These are phyloP conservation scores for Thamnidium elegans DNA, from an alignment of 192 early-diverging fungal species.

Conservation along the genomic window DNA sequence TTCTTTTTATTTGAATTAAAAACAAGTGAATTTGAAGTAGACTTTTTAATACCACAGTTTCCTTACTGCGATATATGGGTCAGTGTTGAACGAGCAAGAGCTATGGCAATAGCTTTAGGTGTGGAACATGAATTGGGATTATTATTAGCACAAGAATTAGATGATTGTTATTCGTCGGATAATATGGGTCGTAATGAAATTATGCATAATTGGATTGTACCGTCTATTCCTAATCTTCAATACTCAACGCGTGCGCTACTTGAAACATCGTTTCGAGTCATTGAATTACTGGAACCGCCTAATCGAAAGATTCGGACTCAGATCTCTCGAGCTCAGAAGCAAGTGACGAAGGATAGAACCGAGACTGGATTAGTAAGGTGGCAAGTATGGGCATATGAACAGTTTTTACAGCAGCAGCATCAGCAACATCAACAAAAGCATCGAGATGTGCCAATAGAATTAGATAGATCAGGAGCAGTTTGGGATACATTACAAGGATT, in stretches of 20 bases:
- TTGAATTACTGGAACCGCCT: background rate
- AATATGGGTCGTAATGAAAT: slow-evolving; percentile 20
- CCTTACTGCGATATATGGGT: slow-evolving; percentile 36
- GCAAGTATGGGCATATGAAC: slow-evolving; percentile 34
- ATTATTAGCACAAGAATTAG: background rate
- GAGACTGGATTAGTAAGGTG: slow-evolving; percentile 29
- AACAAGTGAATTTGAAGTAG: slow-evolving; percentile 22
- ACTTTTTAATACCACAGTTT: slow-evolving; percentile 27
- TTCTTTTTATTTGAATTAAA: slow-evolving; percentile 27
- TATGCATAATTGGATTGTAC: slow-evolving; percentile 33
- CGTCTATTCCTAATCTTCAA: slow-evolving; percentile 20
- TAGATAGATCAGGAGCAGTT: slow-evolving; percentile 7
- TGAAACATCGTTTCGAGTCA: slow-evolving; percentile 16
- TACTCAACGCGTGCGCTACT: slow-evolving; percentile 34
- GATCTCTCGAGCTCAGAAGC: slow-evolving; percentile 7
- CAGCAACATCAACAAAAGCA: background rate
- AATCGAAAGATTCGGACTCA: slow-evolving; percentile 31
- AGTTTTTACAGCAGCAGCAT: slow-evolving; percentile 8
- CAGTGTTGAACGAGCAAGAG: slow-evolving; percentile 18
- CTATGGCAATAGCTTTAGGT: slow-evolving; percentile 23
- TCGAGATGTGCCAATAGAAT: background rate
- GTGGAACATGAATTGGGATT: slow-evolving; percentile 16
- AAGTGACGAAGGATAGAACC: slow-evolving; percentile 31
- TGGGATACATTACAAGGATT: slow-evolving; percentile 35
- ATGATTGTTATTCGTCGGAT: slow-evolving; percentile 25